phyloP scores from a whole-genome alignment of 177 flowering plant genomes.

The Vitis hybrid region DNA sequence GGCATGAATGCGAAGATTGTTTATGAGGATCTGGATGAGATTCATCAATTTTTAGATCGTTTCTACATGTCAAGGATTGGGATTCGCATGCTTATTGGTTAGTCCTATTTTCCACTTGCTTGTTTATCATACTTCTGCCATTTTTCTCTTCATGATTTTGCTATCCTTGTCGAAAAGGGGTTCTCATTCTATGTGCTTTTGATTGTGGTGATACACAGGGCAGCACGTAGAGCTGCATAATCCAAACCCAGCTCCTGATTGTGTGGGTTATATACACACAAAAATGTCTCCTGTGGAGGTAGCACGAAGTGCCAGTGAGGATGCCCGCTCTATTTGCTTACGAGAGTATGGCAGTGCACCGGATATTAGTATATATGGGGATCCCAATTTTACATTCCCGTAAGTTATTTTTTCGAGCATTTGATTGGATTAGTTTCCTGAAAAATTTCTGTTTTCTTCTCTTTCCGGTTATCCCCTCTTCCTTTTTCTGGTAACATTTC shows the following conservation, averaged over 20 bases:
- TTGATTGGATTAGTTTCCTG: neutral
- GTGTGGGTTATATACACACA: slow-evolving; percentile 81
- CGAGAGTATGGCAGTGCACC: slow-evolving; percentile 93
- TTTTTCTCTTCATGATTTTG: neutral
- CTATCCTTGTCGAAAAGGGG: neutral
- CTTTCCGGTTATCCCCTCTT: neutral
- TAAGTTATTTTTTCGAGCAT: slow-evolving; percentile 31
- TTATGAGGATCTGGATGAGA: slow-evolving; percentile 62
- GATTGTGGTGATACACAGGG: slow-evolving; percentile 53
- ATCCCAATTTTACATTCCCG: slow-evolving; percentile 88
- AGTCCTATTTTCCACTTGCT: slow-evolving; percentile 13
- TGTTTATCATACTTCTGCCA: neutral
- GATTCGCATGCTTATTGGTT: slow-evolving; percentile 97
- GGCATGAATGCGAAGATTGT: slow-evolving; percentile 48
- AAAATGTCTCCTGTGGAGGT: slow-evolving; percentile 88
- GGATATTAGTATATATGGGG: slow-evolving; percentile 76
- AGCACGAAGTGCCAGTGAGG: slow-evolving; percentile 79
- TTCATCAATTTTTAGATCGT: slow-evolving; percentile 91
- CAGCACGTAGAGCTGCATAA: slow-evolving; percentile 96
- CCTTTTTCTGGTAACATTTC: neutral
- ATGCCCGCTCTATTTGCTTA: slow-evolving; percentile 77
- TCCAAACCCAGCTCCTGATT: slow-evolving; percentile 79
- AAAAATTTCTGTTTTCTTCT: no score
- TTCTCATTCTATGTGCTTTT: slow-evolving; percentile 13
- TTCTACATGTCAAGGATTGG: slow-evolving; percentile 98